Evolutionary conservation across 495 filamentous ascomycete genomes (phyloP).

Genomic region (Podospora anserina): DNA sequence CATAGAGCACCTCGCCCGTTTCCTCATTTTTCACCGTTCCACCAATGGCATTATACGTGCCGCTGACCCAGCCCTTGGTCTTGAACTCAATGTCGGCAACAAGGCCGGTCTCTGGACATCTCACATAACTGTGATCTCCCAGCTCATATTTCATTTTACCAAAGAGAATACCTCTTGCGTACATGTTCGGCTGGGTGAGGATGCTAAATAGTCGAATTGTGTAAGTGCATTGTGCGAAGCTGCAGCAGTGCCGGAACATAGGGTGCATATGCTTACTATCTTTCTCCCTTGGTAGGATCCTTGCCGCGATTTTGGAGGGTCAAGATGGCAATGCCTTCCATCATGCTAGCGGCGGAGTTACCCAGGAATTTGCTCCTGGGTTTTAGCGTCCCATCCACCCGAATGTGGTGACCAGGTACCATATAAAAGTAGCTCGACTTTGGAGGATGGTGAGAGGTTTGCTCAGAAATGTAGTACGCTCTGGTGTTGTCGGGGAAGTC

Average conservation of each 20-base stretch:
- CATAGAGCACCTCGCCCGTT: constrained; percentile 80
- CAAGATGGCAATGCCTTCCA: constrained; percentile 92
- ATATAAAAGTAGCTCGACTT: constrained; percentile 99
- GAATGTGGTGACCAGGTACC: constrained; percentile 89
- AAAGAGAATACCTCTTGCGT: constrained; percentile 93
- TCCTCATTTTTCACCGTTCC: constrained; percentile 87
- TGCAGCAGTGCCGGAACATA: not conserved
- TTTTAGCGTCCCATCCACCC: constrained; percentile 93
- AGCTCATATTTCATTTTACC: constrained; percentile 99
- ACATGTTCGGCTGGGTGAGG: constrained; percentile 98
- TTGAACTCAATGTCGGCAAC: constrained; percentile 98
- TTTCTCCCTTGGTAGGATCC: constrained; percentile 64
- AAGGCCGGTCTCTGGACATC: constrained; percentile 81
- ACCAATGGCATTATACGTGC: constrained; percentile 93
- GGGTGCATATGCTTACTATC: constrained; percentile 66
- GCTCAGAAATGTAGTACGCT: constrained; percentile 94
- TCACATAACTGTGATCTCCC: constrained; percentile 92
- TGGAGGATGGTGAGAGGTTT: constrained; percentile 90
- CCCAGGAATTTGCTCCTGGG: constrained; percentile 95
- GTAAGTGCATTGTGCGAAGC: constrained; percentile 13
- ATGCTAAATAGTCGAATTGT: constrained; percentile 49
- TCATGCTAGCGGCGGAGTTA: constrained; percentile 96
- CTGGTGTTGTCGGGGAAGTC: constrained; percentile 81
- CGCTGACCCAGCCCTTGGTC: constrained; percentile 95
- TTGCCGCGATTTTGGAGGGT: constrained; percentile 73